Percentiles rank a stretch among this genome's conserved stretches.
Conservation (phyloP, 2,329 filamentous ascomycete genomes). For the Plenodomus lindquistii region DNA sequence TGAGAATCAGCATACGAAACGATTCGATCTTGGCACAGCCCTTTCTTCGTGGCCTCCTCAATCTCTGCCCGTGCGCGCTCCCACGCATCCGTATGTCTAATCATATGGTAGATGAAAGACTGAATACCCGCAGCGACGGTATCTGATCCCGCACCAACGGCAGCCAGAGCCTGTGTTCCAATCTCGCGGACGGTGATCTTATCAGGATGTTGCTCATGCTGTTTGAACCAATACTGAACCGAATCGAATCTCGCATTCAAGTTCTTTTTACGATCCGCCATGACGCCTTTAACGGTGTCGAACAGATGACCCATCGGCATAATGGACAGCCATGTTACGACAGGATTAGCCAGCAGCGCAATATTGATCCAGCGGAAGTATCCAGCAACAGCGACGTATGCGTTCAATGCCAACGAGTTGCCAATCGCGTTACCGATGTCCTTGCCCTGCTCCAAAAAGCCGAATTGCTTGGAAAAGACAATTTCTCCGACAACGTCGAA, state of each 20-base stretch:
- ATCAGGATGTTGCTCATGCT: constrained; percentile 39
- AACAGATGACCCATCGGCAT: constrained; percentile 46
- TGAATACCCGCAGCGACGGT: constrained; percentile 43
- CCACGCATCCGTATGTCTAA: constrained; percentile 23
- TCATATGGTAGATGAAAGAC: constrained; percentile 43
- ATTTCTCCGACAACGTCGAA: constrained; percentile 47
- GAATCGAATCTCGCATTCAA: constrained; percentile 40
- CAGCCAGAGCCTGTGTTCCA: constrained; percentile 39
- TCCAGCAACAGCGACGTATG: background rate
- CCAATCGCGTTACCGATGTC: constrained; percentile 46
- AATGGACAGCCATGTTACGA: constrained; percentile 42
- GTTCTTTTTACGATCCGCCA: constrained; percentile 41
- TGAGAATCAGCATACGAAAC: constrained; percentile 3
- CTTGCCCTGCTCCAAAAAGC: constrained; percentile 23
- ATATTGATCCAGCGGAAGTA: constrained; percentile 18
- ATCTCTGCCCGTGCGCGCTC: constrained; percentile 11
- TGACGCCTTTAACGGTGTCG: constrained; percentile 39
- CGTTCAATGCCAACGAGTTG: constrained; percentile 16
- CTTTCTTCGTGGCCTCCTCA: constrained; percentile 1
- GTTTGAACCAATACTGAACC: constrained; percentile 44
- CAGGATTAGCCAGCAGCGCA: constrained; percentile 41
- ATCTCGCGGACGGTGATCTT: constrained; percentile 42
- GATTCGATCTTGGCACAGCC: background rate
- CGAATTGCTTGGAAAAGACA: constrained; percentile 41
- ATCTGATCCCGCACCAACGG: constrained; percentile 46